Evolutionary conservation across 495 filamentous ascomycete genomes (phyloP).

Genomic region (Achaetomiella virescens): DNA sequence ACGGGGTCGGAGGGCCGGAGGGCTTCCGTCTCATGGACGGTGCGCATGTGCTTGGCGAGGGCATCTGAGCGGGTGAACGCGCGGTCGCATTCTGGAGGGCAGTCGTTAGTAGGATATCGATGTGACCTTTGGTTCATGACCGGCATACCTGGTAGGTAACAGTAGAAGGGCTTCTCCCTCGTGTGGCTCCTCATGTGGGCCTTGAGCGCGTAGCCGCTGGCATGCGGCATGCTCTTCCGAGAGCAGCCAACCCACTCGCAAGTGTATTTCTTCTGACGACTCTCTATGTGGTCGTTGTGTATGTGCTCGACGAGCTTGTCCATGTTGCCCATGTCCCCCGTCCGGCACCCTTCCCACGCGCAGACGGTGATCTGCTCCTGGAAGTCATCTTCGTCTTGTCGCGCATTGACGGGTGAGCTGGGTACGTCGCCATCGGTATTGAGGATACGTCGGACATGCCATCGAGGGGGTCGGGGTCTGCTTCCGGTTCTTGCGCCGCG

Average conservation of each 20-base stretch:
- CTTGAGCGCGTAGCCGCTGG: constrained; percentile 88
- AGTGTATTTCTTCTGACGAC: constrained; percentile 63
- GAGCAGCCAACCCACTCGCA: constrained; percentile 92
- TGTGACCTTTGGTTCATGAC: not conserved
- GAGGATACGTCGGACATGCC: constrained; percentile 64
- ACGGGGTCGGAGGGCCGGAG: constrained; percentile 82
- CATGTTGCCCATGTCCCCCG: constrained; percentile 83
- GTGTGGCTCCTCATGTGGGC: constrained; percentile 98
- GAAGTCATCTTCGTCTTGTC: constrained; percentile 70
- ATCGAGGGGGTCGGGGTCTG: constrained; percentile 34
- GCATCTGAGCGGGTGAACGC: constrained; percentile 96
- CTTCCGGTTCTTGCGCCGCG: constrained; percentile 36
- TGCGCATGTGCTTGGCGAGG: constrained; percentile 96
- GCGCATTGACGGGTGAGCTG: constrained; percentile 55
- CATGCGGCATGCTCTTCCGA: constrained; percentile 82
- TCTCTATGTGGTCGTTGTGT: constrained; percentile 86
- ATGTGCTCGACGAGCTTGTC: constrained; percentile 89
- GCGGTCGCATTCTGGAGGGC: constrained; percentile 78
- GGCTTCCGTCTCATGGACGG: constrained; percentile 94
- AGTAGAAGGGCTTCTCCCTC: constrained; percentile 97
- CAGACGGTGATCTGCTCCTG: constrained; percentile 87
- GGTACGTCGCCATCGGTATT: constrained; percentile 86
- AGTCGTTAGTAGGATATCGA: not conserved
- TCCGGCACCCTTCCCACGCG: constrained; percentile 79
- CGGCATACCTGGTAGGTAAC: constrained; percentile 73